phyloP scores from a whole-genome alignment of 2,329 filamentous ascomycete genomes.

The Botrytis fragariae region DNA sequence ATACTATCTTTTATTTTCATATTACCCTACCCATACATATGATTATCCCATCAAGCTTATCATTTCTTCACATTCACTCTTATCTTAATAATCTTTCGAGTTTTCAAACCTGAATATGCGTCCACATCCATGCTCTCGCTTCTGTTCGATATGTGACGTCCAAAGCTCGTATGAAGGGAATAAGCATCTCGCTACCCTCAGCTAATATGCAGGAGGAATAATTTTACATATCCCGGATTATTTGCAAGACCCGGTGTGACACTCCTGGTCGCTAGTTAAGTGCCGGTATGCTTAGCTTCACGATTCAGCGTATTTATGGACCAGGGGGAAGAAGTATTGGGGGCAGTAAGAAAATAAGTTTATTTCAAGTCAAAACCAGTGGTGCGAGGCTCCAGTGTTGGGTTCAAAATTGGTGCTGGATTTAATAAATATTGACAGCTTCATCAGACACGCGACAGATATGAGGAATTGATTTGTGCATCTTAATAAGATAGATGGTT shows the following conservation, averaged over 20 bases:
- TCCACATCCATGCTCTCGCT: neutral
- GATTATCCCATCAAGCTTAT: neutral
- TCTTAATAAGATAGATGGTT: too few species aligned
- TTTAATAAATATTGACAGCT: neutral
- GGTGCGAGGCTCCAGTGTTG: too few species aligned
- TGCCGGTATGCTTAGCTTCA: neutral
- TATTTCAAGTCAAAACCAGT: too few species aligned
- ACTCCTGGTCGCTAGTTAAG: neutral
- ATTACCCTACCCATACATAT: neutral
- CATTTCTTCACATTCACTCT: neutral
- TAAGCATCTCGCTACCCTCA: neutral
- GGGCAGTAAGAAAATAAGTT: too few species aligned
- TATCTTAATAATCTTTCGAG: neutral
- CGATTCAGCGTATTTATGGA: neutral
- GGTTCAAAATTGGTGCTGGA: neutral
- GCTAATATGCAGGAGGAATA: rapidly evolving
- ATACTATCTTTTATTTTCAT: neutral
- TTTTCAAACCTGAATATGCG: neutral
- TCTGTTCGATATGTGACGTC: too few species aligned
- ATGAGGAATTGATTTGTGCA: too few species aligned
- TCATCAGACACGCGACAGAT: neutral
- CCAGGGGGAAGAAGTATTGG: neutral
- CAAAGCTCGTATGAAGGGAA: neutral
- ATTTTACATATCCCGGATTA: too few species aligned
- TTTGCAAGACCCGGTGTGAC: neutral